These are phyloP conservation scores for Calophaca sinica DNA, from an alignment of 306 rosid genomes.

Conservation along the genomic window DNA sequence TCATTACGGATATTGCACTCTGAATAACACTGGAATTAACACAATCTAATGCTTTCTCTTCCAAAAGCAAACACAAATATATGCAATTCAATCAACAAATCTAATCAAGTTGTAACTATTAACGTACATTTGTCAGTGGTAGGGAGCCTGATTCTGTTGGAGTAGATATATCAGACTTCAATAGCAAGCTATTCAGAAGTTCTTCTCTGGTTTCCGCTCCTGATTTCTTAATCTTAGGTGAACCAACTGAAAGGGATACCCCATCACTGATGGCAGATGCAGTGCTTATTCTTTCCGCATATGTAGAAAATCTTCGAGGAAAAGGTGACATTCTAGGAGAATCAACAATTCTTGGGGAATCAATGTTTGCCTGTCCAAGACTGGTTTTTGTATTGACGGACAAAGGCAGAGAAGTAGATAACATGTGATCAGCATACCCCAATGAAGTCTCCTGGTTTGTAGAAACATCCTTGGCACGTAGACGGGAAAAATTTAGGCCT, in stretches of 20 bases:
- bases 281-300: slow-evolving; percentile 92
- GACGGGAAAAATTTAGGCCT: slow-evolving; percentile 60
- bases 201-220: slow-evolving; percentile 94
- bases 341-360: slow-evolving; percentile 66
- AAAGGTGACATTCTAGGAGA: slow-evolving; percentile 61
- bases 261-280: slow-evolving; percentile 74
- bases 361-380: slow-evolving; percentile 70
- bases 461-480: slow-evolving; percentile 71
- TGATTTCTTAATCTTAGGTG: slow-evolving; percentile 90
- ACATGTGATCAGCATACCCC: slow-evolving; percentile 63
- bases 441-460: slow-evolving; percentile 72
- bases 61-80: slow-evolving; percentile 26
- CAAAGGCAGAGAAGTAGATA: slow-evolving; percentile 59
- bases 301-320: slow-evolving; percentile 82
- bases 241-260: slow-evolving; percentile 67
- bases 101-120: slow-evolving; percentile 41
- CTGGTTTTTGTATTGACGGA: slow-evolving; percentile 68
- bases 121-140: slow-evolving; percentile 69
- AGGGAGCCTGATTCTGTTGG: slow-evolving; percentile 62
- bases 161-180: slow-evolving; percentile 68
- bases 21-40: slow-evolving; percentile 1
- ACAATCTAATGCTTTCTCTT: slow-evolving; percentile 13
- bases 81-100: slow-evolving; percentile 31
- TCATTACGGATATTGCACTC: slow-evolving; percentile 10
- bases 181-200: slow-evolving; percentile 68